Conservation (phyloP, 83 land plant species). For the Picea abies region DNA sequence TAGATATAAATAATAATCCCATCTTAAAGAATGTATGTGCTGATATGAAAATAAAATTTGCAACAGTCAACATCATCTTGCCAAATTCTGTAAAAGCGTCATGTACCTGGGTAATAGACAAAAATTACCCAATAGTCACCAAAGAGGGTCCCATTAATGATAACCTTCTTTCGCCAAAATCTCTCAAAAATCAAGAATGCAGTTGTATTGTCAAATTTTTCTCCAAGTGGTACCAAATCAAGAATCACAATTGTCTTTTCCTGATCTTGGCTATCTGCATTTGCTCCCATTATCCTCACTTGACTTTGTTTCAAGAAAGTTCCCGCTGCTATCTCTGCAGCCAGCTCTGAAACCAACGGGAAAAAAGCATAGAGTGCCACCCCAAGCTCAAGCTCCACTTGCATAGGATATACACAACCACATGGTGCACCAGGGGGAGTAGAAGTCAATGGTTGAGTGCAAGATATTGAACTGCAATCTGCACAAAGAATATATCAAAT, state of each 20-base stretch:
- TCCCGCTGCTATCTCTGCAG: slow-evolving; percentile 66
- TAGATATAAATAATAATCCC: background rate
- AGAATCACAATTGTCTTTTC: slow-evolving; percentile 63
- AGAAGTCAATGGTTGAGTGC: slow-evolving; percentile 65
- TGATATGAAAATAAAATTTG: background rate
- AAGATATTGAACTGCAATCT: slow-evolving; percentile 50
- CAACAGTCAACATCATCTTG: slow-evolving; percentile 2
- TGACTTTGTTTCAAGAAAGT: slow-evolving; percentile 55
- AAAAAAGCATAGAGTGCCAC: slow-evolving; percentile 68
- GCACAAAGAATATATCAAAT: slow-evolving; percentile 14
- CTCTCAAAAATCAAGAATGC: slow-evolving; percentile 57
- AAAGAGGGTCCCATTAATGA: slow-evolving; percentile 50
- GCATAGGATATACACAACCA: slow-evolving; percentile 86
- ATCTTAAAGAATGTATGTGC: slow-evolving; percentile 7
- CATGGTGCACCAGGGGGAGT: slow-evolving; percentile 74
- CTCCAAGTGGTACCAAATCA: slow-evolving; percentile 63
- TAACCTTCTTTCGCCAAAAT: slow-evolving; percentile 69
- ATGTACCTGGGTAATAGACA: slow-evolving; percentile 78
- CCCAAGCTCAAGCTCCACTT: slow-evolving; percentile 54
- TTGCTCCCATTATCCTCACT: slow-evolving; percentile 83
- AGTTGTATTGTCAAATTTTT: slow-evolving; percentile 50
- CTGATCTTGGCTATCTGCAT: slow-evolving; percentile 59
- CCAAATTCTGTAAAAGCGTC: background rate
- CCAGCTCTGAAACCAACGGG: slow-evolving; percentile 76
- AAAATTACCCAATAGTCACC: slow-evolving; percentile 71